Evolutionary conservation across 768 basidiomycete genomes (phyloP), one percentile per base, ranked within the genome.

Genomic region (Mycena galopus): DNA sequence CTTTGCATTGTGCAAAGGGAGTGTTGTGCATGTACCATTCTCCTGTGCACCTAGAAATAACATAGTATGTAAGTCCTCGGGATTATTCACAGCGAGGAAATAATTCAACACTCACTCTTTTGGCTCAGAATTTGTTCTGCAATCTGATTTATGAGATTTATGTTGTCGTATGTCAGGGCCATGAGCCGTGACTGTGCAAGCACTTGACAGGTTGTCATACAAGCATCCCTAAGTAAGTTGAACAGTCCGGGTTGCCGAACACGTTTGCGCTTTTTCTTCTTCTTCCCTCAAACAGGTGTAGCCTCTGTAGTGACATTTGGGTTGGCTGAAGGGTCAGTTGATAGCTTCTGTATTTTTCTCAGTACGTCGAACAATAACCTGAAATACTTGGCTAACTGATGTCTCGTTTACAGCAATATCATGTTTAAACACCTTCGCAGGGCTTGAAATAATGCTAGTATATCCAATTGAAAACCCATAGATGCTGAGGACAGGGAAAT

Each of bases 1-100:
- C 0, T 39, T 32, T 1, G 78, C 78, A 2, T 73, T 65, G 19
- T 65, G 77, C 0, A 81, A 71, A 0, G 71, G 65, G 10, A 73
- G 51, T 0, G 81, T 81, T 1, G 77, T 76, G 60, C 80, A 81
- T 2, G 81, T 82, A 0, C 81, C 80, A 57, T 80, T 81, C 57
- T 81, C 76, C 42, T 76, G 78, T 2, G 80, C 61, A 63, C 73
- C 78, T 70, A 16, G 14, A 53, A 27, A 53, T 53, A 0, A 56
- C 6, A 7, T 37, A 14, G 35, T 7, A 7, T 19, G 7, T 16
- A 5, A 16, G 55, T 53, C n/a, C n/a, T n/a, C n/a, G 14, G 14
- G 25, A 11, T 32, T 9, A 35, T 14, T 35, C 8, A n/a, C 39
- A 27, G 50, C n/a, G 21, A 29, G n/a, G n/a, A 56, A 25, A 37